Base-by-base conservation (phyloP, 192 early-diverging fungal genomes). In the Coemansia sp. region DNA sequence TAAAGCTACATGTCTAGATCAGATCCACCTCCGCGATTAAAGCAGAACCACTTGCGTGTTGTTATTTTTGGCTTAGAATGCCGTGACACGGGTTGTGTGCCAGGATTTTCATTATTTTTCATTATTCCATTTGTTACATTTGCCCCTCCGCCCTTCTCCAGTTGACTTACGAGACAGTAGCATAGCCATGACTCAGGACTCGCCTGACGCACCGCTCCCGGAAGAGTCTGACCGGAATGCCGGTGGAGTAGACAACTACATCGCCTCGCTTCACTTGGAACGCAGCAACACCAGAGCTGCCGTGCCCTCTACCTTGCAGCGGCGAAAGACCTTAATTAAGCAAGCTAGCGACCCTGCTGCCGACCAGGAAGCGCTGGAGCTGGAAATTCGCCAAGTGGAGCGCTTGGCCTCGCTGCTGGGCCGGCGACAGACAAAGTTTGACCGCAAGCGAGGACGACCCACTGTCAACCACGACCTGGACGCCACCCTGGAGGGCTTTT, bases 321-420 rank as follows among this genome's bases (percentile, higher is more conserved):
- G 76, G 21, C 76, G 76, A 52, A 69, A 57, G 52, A 79, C 76
- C 14, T 52, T 79, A 32, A 58, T 59, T 33, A 72, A 73, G 60
- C 65, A 79, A 52, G 76, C 76, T 21, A 61, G 48, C 29, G 67
- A 79, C 55, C 76, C 76, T 5, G 53, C 69, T 42, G 59, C 66
- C 2, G 76, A 79, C 76, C 76, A 79, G 53, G 53, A 58, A 26
- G 76, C 70, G 53, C 67, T 79, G 11, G 76, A 79, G 60, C 65
- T 60, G 56, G 70, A 79, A 24, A 79, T 79, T 53, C 52, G 64
- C 43, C 70, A 73, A 19, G 63, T 70, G 1, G 76, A 79, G 62
- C 65, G 70, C 22, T 59, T 79, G 22, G 67, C 70, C 12, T 79
- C 76, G 63, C 50, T 73, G 37, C 63, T 79, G 10, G 76, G 76